Evolutionary conservation across 306 rosid genomes (phyloP).

Genomic region (Gillenia trifoliata): DNA sequence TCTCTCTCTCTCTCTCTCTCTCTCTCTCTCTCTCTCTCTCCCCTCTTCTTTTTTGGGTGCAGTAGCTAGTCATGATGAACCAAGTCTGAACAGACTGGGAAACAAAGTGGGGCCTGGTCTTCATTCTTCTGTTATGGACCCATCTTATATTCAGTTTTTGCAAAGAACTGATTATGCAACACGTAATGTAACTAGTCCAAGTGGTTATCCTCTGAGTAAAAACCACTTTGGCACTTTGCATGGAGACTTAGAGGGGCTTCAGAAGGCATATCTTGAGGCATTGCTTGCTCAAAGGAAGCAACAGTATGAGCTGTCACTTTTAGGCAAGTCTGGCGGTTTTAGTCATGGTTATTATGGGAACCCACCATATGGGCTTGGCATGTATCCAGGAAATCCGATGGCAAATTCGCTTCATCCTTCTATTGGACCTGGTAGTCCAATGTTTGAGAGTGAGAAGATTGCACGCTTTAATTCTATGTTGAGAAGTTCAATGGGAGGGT

Average conservation of each 20-base stretch:
- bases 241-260: constrained; percentile 64
- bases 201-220: constrained; percentile 49
- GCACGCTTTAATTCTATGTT: constrained; percentile 48
- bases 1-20: background rate
- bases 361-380: constrained; percentile 59
- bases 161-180: constrained; percentile 55
- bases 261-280: constrained; percentile 65
- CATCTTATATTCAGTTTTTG: constrained; percentile 41
- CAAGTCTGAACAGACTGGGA: constrained; percentile 34
- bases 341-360: constrained; percentile 50
- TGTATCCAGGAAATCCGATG: constrained; percentile 53
- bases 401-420: constrained; percentile 51
- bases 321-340: constrained; percentile 54
- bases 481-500: constrained; percentile 63
- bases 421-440: constrained; percentile 51
- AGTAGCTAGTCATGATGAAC: constrained; percentile 47
- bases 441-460: constrained; percentile 60
- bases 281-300: constrained; percentile 74
- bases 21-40: background rate
- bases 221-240: constrained; percentile 48
- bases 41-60: background rate
- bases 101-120: constrained; percentile 42
- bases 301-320: constrained; percentile 66
- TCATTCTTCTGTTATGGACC: constrained; percentile 49
- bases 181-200: constrained; percentile 41